These are phyloP conservation scores for Penicillium verhagenii DNA, from an alignment of 495 filamentous ascomycete genomes.

Conservation along the genomic window DNA sequence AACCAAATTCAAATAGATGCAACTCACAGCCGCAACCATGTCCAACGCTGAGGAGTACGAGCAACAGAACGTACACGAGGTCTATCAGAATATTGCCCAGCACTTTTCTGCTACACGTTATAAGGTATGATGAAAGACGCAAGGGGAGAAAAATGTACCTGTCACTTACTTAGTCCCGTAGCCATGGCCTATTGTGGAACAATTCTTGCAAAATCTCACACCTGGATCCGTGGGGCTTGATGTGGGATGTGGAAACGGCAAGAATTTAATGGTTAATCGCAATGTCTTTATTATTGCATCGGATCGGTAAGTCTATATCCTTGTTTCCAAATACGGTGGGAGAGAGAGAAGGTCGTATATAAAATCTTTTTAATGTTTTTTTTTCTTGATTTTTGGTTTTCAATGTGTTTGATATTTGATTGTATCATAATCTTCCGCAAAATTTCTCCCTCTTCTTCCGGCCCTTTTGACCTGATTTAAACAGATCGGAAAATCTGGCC, in stretches of 20 bases:
- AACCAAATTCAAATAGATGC: not conserved
- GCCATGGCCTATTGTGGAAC: slow-evolving; percentile 91
- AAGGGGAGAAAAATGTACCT: not conserved
- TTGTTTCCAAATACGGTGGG: slow-evolving; percentile 5
- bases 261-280: slow-evolving; percentile 80
- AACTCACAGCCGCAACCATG: not conserved
- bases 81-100: slow-evolving; percentile 91
- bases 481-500: slow-evolving; percentile 68
- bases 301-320: slow-evolving; percentile 62
- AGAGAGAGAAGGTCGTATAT: too few species aligned
- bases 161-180: slow-evolving; percentile 19
- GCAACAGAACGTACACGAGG: slow-evolving; percentile 79
- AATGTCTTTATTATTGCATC: slow-evolving; percentile 81
- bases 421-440: not conserved
- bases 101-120: slow-evolving; percentile 96
- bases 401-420: not conserved
- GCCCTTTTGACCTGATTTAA: slow-evolving; percentile 1
- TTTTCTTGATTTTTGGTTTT: slow-evolving; percentile 1
- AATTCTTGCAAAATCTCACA: slow-evolving; percentile 66
- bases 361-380: too few species aligned
- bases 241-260: slow-evolving; percentile 91
- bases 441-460: slow-evolving; percentile 3
- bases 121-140: slow-evolving; percentile 54
- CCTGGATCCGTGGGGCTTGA: slow-evolving; percentile 84
- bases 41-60: slow-evolving; percentile 60